A percentile compares a stretch with the other conserved stretches of the same genome.
Evolutionary conservation across 1,139 yeast species (phyloP).

Genomic region (Saccharomyces hybrid): DNA sequence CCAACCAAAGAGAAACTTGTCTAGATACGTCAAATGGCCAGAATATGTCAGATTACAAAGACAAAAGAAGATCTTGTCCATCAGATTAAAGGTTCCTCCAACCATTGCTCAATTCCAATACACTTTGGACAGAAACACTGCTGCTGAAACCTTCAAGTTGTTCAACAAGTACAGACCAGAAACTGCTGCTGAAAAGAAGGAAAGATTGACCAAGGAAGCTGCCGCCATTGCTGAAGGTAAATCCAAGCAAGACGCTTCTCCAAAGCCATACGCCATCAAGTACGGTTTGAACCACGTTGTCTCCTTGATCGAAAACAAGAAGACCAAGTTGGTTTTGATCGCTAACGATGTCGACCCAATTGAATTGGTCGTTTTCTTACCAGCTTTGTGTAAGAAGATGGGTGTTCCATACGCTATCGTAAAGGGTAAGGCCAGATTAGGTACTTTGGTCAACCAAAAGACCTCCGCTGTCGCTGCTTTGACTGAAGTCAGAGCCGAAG

Average conservation of each 20-base stretch:
- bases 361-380: slow-evolving; percentile 91
- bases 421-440: slow-evolving; percentile 98
- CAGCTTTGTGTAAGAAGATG: slow-evolving; percentile 98
- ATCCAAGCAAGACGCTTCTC: slow-evolving; percentile 89
- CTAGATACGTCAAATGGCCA: slow-evolving; percentile 98
- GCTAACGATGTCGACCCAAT: slow-evolving; percentile 99
- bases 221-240: slow-evolving; percentile 98
- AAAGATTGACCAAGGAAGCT: slow-evolving; percentile 97
- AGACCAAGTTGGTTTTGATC: slow-evolving; percentile 91
- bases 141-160: slow-evolving; percentile 91
- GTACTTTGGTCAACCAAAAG: slow-evolving; percentile 95
- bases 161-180: slow-evolving; percentile 99
- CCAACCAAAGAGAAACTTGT: slow-evolving; percentile 93
- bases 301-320: slow-evolving; percentile 93
- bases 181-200: slow-evolving; percentile 94
- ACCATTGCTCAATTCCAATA: slow-evolving; percentile 93
- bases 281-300: slow-evolving; percentile 99
- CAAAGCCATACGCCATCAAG: slow-evolving; percentile 93
- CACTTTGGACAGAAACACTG: slow-evolving; percentile 96
- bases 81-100: slow-evolving; percentile 98
- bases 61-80: slow-evolving; percentile 90
- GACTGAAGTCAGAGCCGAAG: slow-evolving; percentile 89
- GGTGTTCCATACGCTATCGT: slow-evolving; percentile 98
- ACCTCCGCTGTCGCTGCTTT: slow-evolving; percentile 95
- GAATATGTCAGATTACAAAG: slow-evolving; percentile 94